A percentile compares a stretch with the other conserved stretches of the same genome.
phyloP scores from a whole-genome alignment of 2,329 filamentous ascomycete species.

The Fonsecaea multimorphosa region DNA sequence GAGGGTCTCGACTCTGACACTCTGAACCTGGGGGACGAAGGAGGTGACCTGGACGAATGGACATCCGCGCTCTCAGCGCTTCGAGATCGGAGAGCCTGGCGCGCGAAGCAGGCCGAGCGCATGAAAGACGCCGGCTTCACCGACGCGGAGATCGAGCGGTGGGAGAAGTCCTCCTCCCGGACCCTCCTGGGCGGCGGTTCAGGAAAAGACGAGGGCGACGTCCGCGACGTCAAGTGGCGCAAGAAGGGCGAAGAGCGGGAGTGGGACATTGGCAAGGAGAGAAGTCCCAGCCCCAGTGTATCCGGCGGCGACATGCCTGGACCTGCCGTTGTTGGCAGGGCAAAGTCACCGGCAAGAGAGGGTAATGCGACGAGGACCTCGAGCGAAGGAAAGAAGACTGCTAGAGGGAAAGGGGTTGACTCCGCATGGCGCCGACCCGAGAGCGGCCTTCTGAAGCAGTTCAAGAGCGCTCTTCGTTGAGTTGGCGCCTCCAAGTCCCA shows the following conservation, averaged over 20 bases:
- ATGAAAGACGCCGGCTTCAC: conserved; percentile 79
- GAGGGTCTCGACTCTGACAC: conserved; percentile 60
- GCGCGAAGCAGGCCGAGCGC: conserved; percentile 74
- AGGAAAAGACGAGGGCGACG: conserved; percentile 58
- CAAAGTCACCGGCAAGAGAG: background rate
- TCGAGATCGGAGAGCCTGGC: conserved; percentile 79
- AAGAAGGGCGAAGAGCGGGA: conserved; percentile 71
- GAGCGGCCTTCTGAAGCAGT: conserved; percentile 28
- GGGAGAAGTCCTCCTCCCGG: conserved; percentile 58
- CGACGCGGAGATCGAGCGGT: conserved; percentile 74
- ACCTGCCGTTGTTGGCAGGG: background rate
- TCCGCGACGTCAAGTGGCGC: conserved; percentile 75
- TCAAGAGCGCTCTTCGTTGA: conserved; percentile 27
- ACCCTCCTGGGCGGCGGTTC: background rate
- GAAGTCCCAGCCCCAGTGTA: background rate
- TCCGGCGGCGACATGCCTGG: background rate
- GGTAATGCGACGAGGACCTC: background rate
- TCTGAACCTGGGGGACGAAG: conserved; percentile 49
- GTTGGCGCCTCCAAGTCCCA: too few relatives aligned
- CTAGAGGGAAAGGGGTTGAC: background rate
- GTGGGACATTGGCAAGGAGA: conserved; percentile 68
- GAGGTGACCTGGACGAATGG: conserved; percentile 72
- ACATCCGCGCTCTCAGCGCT: conserved; percentile 78
- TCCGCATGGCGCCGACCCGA: conserved; percentile 22
- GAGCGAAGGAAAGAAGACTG: background rate